Percentiles rank a stretch among this genome's conserved stretches.
phyloP scores from a whole-genome alignment of 2,329 filamentous ascomycete genomes.

The Alternaria solani region DNA sequence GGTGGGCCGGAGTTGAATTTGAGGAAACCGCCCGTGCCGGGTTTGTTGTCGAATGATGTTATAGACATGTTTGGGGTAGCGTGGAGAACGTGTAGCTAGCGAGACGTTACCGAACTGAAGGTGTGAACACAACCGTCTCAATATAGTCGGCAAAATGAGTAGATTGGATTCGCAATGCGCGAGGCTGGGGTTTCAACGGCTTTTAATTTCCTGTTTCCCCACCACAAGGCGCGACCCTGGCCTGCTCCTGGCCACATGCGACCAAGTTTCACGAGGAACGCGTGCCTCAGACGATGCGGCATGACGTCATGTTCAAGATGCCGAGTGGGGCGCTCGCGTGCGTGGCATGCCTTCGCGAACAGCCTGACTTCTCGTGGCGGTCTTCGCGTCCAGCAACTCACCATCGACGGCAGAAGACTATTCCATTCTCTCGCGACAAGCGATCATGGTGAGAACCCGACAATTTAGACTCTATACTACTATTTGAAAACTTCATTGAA shows the following conservation, averaged over 20 bases:
- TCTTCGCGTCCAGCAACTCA: background rate
- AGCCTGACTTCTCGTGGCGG: background rate
- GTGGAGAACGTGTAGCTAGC: background rate
- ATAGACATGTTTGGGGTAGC: conserved; percentile 32
- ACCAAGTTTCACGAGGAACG: conserved; percentile 12
- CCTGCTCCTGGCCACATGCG: conserved; percentile 10
- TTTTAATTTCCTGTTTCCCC: conserved; percentile 2
- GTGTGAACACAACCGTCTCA: background rate
- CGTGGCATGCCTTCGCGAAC: background rate
- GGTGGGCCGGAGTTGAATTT: conserved; percentile 49
- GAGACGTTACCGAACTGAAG: background rate
- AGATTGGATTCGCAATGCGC: background rate
- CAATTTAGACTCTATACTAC: too few species aligned
- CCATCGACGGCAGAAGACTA: too few species aligned
- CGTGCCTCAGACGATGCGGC: background rate
- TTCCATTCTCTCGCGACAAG: too few species aligned
- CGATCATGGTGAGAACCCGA: too few species aligned
- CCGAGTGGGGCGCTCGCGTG: background rate
- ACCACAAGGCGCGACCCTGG: background rate
- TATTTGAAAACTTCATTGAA: background rate
- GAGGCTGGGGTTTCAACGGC: background rate
- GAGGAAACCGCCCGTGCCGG: conserved; percentile 42
- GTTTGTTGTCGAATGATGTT: conserved; percentile 34
- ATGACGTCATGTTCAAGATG: conserved; percentile 12
- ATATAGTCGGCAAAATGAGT: background rate